Evolutionary conservation across 768 basidiomycete genomes (phyloP).

Genomic region (Rhodotorula diobovata): DNA sequence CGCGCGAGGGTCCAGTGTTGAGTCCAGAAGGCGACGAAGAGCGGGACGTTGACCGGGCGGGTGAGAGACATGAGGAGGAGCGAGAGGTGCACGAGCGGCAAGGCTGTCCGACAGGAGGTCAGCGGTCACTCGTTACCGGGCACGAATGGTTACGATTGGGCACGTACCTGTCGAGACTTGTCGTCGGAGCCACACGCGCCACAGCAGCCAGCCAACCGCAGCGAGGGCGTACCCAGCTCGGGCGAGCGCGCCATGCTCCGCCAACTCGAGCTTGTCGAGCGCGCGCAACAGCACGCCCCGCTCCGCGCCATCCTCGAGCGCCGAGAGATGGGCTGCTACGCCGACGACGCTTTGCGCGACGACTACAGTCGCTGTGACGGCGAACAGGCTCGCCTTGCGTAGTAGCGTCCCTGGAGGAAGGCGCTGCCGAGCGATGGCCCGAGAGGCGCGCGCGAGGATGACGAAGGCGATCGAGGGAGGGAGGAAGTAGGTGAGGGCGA

Average conservation of each 20-base stretch:
- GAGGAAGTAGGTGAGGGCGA: background rate
- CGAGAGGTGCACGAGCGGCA: background rate
- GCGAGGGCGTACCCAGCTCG: background rate
- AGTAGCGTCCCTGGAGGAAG: background rate
- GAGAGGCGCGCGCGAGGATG: background rate
- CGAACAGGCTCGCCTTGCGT: slow-evolving; percentile 3
- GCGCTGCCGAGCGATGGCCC: background rate
- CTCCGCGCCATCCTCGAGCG: background rate
- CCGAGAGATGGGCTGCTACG: background rate
- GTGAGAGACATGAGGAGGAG: slow-evolving; percentile 19
- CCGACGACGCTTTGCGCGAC: background rate
- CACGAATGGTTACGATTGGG: background rate
- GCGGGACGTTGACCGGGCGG: slow-evolving; percentile 2
- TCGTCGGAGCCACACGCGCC: background rate
- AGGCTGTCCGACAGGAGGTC: background rate
- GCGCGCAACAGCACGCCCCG: background rate
- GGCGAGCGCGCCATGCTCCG: background rate
- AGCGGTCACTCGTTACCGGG: background rate
- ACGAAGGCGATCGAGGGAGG: background rate
- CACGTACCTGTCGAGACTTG: background rate
- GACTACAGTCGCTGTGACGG: background rate
- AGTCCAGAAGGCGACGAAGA: slow-evolving; percentile 8
- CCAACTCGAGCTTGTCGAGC: background rate
- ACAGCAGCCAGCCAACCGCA: background rate
- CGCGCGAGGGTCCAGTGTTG: slow-evolving; percentile 10